Base-by-base conservation (phyloP, 2,329 filamentous ascomycete species). In the Byssothecium circinans region DNA sequence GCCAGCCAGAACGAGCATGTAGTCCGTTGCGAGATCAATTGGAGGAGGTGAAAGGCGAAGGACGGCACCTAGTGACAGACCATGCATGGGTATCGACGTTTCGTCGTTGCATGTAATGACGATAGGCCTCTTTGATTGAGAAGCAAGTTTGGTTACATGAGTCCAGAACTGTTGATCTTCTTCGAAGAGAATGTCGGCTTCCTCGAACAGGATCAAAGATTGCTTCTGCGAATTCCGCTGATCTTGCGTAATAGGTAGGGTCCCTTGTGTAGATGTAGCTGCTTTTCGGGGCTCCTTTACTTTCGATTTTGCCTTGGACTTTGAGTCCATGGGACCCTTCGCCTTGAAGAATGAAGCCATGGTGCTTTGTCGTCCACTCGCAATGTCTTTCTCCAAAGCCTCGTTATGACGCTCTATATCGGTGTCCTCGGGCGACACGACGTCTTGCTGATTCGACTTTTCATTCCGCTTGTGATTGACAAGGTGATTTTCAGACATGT, bases 21-120 rank as follows among this genome's bases (percentile, higher is more conserved):
- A 86, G 66, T 99, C 91, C 1, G 87, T 80, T 0, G 88, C 87
- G 4, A 89, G 72, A 48, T 88, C 81, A 1, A 72, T 69, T 0
- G 89, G 81, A 1, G 91, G 84, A 2, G 81, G 74, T 3, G 76
- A 76, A 61, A 95, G 87, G 7, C 91, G 85, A 50, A 99, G 81
- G 42, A 96, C 89, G 10, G 88, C 91, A 65, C 96, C 87, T 1
- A 96, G 74, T n/a, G 81, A 81, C n/a, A 96, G 75, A 14, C 79
- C 83, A 32, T 86, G 80, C 1, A 89, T 69, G 0, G 91, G 90
- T 6, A 99, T 74, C n/a, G 89, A 74, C n/a, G 77, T 80, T 68
- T 96, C 92, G 55, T 96, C 85, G 58, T 91, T 97, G 75, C 95
- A 99, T 0, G 94, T 99, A 74, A 99, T 87, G 61, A 99, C 81